Evolutionary conservation across 2,329 filamentous ascomycete genomes (phyloP).

Genomic region (Dactylellina sp.): DNA sequence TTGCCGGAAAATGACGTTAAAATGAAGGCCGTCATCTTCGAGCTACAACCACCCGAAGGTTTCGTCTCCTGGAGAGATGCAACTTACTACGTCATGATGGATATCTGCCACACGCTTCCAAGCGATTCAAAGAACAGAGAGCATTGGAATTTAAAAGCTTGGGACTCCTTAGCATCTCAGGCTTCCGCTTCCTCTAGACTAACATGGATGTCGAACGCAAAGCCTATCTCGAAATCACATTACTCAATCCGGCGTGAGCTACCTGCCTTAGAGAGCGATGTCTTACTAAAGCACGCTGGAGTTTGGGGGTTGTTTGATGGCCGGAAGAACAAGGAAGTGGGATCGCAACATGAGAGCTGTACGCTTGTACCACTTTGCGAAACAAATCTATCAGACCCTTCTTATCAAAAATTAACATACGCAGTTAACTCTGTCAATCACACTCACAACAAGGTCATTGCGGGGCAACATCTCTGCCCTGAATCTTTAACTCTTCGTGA

Average conservation of each 20-base stretch:
- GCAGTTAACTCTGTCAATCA: constrained; percentile 58
- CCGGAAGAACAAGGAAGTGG: background rate
- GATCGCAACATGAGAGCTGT: constrained; percentile 15
- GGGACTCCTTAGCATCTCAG: background rate
- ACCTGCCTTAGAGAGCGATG: constrained; percentile 4
- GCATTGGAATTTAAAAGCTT: constrained; percentile 8
- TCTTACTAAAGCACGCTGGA: constrained; percentile 22
- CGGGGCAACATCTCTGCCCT: constrained; percentile 67
- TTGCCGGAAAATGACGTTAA: constrained; percentile 63
- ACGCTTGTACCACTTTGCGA: background rate
- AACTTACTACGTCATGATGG: constrained; percentile 57
- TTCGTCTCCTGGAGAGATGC: constrained; percentile 56
- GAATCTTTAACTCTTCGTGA: constrained; percentile 68
- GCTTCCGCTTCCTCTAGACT: background rate
- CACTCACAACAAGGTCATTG: constrained; percentile 69
- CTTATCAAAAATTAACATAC: constrained; percentile 59
- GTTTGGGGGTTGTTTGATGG: constrained; percentile 16
- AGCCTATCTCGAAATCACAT: constrained; percentile 8
- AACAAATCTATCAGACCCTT: constrained; percentile 55
- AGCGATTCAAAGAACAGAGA: background rate
- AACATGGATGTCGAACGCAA: constrained; percentile 18
- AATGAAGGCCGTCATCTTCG: constrained; percentile 45
- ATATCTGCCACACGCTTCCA: constrained; percentile 10
- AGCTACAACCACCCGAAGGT: constrained; percentile 49
- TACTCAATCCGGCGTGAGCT: constrained; percentile 5